These are phyloP conservation scores for Claviceps humidiphila DNA, from an alignment of 2,329 filamentous ascomycete species.

Conservation along the genomic window DNA sequence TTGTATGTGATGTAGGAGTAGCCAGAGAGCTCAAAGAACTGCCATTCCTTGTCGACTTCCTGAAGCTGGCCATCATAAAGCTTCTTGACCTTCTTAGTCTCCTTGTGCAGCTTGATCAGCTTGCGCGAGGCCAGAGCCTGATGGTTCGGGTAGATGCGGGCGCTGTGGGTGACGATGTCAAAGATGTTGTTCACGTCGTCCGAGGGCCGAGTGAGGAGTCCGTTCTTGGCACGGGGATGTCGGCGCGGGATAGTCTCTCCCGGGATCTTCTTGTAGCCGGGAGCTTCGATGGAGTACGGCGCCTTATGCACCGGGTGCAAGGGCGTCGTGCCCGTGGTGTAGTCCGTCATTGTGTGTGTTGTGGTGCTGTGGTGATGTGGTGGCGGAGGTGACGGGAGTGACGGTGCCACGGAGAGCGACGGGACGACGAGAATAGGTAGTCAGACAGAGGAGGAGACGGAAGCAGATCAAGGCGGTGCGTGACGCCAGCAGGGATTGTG, in stretches of 20 bases:
- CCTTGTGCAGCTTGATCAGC: slow-evolving; percentile 64
- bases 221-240: slow-evolving; percentile 57
- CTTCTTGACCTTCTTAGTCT: slow-evolving; percentile 85
- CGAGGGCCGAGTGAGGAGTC: slow-evolving; percentile 50
- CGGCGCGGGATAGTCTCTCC: slow-evolving; percentile 79
- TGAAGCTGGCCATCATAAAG: slow-evolving; percentile 65
- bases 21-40: slow-evolving; percentile 69
- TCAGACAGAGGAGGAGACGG: not conserved
- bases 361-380: not conserved
- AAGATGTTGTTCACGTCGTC: slow-evolving; percentile 64
- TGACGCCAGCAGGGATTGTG: too few relatives aligned
- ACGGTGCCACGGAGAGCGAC: not conserved
- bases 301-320: slow-evolving; percentile 50
- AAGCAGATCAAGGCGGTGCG: too few relatives aligned
- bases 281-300: slow-evolving; percentile 62
- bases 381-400: not conserved
- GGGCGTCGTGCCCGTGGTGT: slow-evolving; percentile 33
- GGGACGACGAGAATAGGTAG: not conserved
- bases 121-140: slow-evolving; percentile 58
- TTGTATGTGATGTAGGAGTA: slow-evolving; percentile 68
- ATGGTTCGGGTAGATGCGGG: slow-evolving; percentile 47
- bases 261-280: slow-evolving; percentile 52
- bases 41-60: slow-evolving; percentile 83
- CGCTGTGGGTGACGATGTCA: slow-evolving; percentile 62
- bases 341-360: slow-evolving; percentile 14